Conservation (phyloP, 2,329 filamentous ascomycete species). For the Periglandula ipomoeae region DNA sequence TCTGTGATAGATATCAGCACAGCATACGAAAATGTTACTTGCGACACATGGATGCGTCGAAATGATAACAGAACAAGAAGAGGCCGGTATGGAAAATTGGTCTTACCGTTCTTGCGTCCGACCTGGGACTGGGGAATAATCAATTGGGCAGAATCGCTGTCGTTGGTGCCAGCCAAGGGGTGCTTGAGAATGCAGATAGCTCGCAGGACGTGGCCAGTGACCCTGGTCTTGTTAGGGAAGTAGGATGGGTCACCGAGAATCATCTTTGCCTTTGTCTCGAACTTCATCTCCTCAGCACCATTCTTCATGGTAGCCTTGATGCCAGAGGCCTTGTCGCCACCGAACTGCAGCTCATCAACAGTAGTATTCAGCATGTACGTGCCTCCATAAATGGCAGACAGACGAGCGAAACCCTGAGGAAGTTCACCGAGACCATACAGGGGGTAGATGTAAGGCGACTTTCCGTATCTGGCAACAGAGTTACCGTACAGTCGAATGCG, state of each 20-base stretch:
- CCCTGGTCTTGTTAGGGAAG: constrained; percentile 82
- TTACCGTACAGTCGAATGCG: constrained; percentile 95
- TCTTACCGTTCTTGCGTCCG: constrained; percentile 84
- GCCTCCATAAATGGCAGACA: constrained; percentile 96
- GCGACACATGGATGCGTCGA: neutral
- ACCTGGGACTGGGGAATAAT: constrained; percentile 98
- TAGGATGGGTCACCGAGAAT: constrained; percentile 95
- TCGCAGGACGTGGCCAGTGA: constrained; percentile 83
- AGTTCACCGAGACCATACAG: constrained; percentile 96
- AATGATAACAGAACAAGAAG: neutral
- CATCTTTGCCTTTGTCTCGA: constrained; percentile 91
- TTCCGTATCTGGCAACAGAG: constrained; percentile 94
- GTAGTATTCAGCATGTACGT: constrained; percentile 99
- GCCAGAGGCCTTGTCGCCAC: constrained; percentile 75
- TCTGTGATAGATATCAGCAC: constrained; percentile 40
- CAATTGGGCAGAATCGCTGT: constrained; percentile 82
- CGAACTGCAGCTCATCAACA: constrained; percentile 82
- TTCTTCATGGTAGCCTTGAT: constrained; percentile 93
- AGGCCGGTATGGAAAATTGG: constrained; percentile 7
- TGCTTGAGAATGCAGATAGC: constrained; percentile 98
- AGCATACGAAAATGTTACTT: too few relatives aligned
- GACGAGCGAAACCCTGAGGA: constrained; percentile 91
- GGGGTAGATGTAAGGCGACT: constrained; percentile 98
- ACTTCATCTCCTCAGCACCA: constrained; percentile 83
- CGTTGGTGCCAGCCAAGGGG: constrained; percentile 80